These are phyloP conservation scores for Rhizoclosmatium sp. DNA, from an alignment of 192 early-diverging fungal species.

Conservation along the genomic window DNA sequence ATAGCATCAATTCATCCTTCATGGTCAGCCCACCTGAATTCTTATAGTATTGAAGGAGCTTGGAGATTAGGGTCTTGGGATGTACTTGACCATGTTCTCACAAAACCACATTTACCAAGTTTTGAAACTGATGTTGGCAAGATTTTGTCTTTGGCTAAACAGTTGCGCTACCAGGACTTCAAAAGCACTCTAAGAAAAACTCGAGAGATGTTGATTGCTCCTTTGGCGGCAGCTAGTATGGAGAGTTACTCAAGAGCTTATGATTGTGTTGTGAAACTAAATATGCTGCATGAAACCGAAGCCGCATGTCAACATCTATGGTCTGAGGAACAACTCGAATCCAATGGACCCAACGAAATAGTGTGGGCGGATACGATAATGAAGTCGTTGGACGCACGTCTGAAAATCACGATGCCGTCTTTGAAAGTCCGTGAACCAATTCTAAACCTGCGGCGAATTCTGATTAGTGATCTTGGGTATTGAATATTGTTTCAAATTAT, in stretches of 20 bases:
- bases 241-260: slow-evolving; percentile 72
- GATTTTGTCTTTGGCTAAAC: slow-evolving; percentile 56
- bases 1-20: slow-evolving; percentile 49
- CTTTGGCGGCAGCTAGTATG: slow-evolving; percentile 67
- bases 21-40: slow-evolving; percentile 58
- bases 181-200: slow-evolving; percentile 46
- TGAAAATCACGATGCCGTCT: slow-evolving; percentile 60
- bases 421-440: slow-evolving; percentile 69
- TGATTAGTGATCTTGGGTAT: slow-evolving; percentile 48
- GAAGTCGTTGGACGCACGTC: slow-evolving; percentile 56
- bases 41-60: slow-evolving; percentile 64
- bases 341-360: background rate
- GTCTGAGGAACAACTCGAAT: background rate
- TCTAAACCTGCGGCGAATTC: slow-evolving; percentile 62
- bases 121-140: slow-evolving; percentile 69
- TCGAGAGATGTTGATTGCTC: slow-evolving; percentile 54
- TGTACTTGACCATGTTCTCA: slow-evolving; percentile 54
- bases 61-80: slow-evolving; percentile 75
- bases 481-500: slow-evolving; percentile 13
- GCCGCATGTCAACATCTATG: slow-evolving; percentile 35
- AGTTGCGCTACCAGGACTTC: slow-evolving; percentile 45
- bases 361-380: background rate
- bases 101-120: slow-evolving; percentile 41
- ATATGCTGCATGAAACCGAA: slow-evolving; percentile 75
- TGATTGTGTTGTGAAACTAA: slow-evolving; percentile 66